Evolutionary conservation across 2,329 filamentous ascomycete species (phyloP).

Genomic region (Aureobasidium uvarum): DNA sequence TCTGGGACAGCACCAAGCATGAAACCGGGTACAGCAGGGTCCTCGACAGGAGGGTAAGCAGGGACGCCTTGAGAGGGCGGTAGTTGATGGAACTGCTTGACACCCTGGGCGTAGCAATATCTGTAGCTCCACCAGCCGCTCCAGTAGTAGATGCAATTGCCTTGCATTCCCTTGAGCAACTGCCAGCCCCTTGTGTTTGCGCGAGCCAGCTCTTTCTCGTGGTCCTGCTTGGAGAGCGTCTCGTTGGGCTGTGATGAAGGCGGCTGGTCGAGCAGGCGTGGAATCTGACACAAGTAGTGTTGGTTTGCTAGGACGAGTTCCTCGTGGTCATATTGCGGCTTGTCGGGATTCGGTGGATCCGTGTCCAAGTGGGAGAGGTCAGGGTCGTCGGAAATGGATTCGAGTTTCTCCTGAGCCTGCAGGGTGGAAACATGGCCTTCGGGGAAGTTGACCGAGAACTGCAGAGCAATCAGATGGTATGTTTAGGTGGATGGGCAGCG

Average conservation of each 20-base stretch:
- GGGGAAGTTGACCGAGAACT: conserved; percentile 80
- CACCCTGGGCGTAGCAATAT: conserved; percentile 84
- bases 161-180: conserved; percentile 72
- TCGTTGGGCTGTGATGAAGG: conserved; percentile 33
- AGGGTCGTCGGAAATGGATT: conserved; percentile 30
- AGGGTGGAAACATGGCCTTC: conserved; percentile 68
- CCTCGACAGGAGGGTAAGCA: conserved; percentile 69
- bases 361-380: not conserved
- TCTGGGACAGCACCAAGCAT: conserved; percentile 64
- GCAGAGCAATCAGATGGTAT: conserved; percentile 25
- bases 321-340: conserved; percentile 57
- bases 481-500: not conserved
- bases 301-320: conserved; percentile 68
- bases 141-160: conserved; percentile 76
- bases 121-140: conserved; percentile 96
- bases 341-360: conserved; percentile 3
- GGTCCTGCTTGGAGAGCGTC: conserved; percentile 55
- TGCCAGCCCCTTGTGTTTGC: conserved; percentile 78
- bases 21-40: conserved; percentile 72
- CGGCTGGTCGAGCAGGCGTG: conserved; percentile 59
- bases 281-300: conserved; percentile 82
- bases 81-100: conserved; percentile 87
- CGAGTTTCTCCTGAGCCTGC: conserved; percentile 63
- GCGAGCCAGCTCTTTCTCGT: conserved; percentile 74
- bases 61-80: conserved; percentile 66